A percentile compares a stretch with the other conserved stretches of the same genome.
Evolutionary conservation across 495 filamentous ascomycete genomes (phyloP).

Genomic region (Trichoderma gamsii): DNA sequence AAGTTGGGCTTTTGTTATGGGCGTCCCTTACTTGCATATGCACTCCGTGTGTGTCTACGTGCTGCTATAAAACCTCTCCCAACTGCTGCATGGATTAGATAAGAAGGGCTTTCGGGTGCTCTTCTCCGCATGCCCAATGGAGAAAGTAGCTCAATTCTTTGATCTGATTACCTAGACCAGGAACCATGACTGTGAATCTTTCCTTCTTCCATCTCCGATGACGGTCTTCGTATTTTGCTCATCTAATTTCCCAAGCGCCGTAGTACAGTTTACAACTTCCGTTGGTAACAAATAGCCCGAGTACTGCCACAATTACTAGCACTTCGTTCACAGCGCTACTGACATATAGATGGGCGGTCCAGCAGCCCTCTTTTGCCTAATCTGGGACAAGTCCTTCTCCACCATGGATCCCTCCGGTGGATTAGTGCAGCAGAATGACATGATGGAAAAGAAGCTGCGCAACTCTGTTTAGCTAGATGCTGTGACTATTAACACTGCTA

Average conservation of each 20-base stretch:
- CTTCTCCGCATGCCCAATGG: not conserved
- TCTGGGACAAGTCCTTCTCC: not conserved
- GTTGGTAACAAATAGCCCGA: no score
- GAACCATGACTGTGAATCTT: no score
- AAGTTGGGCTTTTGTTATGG: not conserved
- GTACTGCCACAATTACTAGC: no score
- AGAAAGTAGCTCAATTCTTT: no score
- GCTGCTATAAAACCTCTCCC: no score
- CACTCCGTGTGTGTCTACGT: no score
- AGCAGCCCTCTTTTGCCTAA: conserved; percentile 8
- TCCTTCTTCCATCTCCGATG: no score
- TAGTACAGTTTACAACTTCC: no score
- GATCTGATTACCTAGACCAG: no score
- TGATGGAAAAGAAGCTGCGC: not conserved
- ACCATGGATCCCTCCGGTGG: not conserved
- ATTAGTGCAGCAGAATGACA: conserved; percentile 6
- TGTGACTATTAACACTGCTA: not conserved
- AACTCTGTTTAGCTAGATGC: not conserved
- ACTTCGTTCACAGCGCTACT: not conserved
- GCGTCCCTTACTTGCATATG: no score
- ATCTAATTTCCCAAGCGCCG: no score
- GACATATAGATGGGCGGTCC: not conserved
- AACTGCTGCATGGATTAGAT: not conserved
- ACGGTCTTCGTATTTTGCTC: no score
- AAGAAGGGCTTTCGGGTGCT: not conserved